These are phyloP conservation scores for Tarenaya hassleriana DNA, from an alignment of 345 rosid species.

Conservation along the genomic window DNA sequence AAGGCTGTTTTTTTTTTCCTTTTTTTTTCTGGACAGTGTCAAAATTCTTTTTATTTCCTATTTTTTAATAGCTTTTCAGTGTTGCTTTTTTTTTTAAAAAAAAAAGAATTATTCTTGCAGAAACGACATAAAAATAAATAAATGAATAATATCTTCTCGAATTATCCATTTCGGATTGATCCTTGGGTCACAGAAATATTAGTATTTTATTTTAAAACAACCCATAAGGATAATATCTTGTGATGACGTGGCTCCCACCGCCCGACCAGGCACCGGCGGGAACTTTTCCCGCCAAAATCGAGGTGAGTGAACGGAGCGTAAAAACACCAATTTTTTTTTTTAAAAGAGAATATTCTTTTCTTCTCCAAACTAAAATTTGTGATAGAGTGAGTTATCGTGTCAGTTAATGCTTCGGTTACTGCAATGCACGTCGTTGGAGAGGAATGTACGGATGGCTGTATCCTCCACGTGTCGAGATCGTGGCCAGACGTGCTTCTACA, in stretches of 20 bases:
- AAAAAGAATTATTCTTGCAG: constrained; percentile 20
- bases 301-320: constrained; percentile 20
- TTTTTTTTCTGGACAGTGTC: constrained; percentile 25
- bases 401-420: constrained; percentile 20
- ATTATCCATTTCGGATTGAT: too few species aligned
- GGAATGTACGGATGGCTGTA: not conserved
- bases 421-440: constrained; percentile 27
- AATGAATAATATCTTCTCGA: constrained; percentile 6
- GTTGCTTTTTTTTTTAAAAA: not conserved
- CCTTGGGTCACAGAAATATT: too few species aligned
- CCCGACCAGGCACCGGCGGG: constrained; percentile 23
- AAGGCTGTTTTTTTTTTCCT: constrained; percentile 27
- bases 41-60: constrained; percentile 12
- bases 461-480: constrained; percentile 25
- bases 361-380: not conserved
- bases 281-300: constrained; percentile 38
- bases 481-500: constrained; percentile 9
- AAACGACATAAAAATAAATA: constrained; percentile 24
- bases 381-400: constrained; percentile 9
- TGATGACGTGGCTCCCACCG: constrained; percentile 28
- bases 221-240: too few species aligned
- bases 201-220: too few species aligned
- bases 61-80: constrained; percentile 12
- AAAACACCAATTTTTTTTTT: not conserved
- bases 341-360: not conserved